Conservation (phyloP, 169 alveolate genomes). For the Amoebophrya sp. region DNA sequence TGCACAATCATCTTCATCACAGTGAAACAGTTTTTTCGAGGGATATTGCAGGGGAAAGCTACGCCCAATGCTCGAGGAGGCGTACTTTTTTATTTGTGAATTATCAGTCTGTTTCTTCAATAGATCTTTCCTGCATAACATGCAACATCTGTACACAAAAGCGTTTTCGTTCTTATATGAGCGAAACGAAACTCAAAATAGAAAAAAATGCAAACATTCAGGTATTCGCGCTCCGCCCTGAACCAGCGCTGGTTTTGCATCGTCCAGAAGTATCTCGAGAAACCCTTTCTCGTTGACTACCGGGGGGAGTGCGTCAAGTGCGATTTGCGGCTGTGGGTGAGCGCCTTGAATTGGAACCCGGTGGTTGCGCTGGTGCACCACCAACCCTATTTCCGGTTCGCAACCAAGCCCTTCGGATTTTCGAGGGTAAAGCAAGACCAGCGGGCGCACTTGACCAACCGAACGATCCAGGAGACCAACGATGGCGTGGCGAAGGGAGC, state of each 20-base stretch:
- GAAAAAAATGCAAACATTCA: neutral
- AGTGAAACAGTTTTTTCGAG: no score
- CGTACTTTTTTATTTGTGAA: neutral
- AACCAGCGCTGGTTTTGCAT: constrained; percentile 21
- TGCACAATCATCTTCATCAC: no score
- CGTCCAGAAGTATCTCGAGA: constrained; percentile 20
- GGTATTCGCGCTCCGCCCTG: constrained; percentile 9
- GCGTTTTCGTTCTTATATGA: no score
- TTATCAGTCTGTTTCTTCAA: neutral
- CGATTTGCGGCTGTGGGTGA: neutral
- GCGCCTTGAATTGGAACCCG: neutral
- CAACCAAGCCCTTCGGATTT: neutral
- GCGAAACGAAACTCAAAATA: no score
- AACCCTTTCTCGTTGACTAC: neutral
- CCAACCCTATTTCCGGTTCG: neutral
- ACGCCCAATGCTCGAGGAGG: neutral
- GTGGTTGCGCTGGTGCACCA: neutral
- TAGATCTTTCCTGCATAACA: neutral
- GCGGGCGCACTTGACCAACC: constrained; percentile 8
- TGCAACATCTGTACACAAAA: no score
- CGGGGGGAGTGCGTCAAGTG: neutral
- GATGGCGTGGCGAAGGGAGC: neutral
- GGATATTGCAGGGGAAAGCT: neutral
- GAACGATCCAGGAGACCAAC: neutral
- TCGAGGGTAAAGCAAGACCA: neutral